Percentiles rank a stretch among this genome's conserved stretches.
phyloP scores from a whole-genome alignment of 805 yeast species.

The Zygotorulaspora sp. region DNA sequence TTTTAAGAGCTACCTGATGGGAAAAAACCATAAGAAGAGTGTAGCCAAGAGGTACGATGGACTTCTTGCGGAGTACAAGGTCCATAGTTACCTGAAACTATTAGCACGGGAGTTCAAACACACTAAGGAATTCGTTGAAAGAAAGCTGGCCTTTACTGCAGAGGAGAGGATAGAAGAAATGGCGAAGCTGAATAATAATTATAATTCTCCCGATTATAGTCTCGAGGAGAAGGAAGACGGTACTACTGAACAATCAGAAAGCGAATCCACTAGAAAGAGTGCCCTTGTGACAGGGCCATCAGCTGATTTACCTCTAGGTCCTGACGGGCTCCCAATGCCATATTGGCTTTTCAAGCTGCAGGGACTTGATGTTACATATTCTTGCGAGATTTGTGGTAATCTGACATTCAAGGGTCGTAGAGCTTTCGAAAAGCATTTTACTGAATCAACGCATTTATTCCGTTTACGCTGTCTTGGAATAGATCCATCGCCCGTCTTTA shows the following conservation, averaged over 20 bases:
- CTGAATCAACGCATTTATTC: constrained; percentile 60
- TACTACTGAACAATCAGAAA: constrained; percentile 13
- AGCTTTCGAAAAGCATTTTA: constrained; percentile 70
- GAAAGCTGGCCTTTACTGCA: constrained; percentile 63
- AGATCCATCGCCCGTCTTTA: constrained; percentile 46
- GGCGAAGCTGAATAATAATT: constrained; percentile 38
- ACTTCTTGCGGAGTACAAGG: constrained; percentile 38
- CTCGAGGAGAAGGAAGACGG: constrained; percentile 40
- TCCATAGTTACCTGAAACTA: constrained; percentile 37
- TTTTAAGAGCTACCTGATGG: constrained; percentile 61
- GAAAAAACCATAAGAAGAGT: constrained; percentile 70
- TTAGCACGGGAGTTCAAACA: constrained; percentile 41
- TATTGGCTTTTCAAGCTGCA: constrained; percentile 87
- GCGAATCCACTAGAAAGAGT: constrained; percentile 13
- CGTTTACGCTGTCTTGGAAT: constrained; percentile 78
- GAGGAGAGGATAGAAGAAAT: constrained; percentile 60
- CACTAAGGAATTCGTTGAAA: constrained; percentile 59
- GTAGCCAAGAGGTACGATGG: constrained; percentile 24
- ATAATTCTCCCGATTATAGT: constrained; percentile 37
- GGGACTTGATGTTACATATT: constrained; percentile 68
- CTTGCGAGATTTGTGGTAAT: constrained; percentile 87
- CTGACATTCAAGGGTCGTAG: constrained; percentile 65
- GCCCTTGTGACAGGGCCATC: constrained; percentile 21
- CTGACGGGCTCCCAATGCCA: constrained; percentile 91
- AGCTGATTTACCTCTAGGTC: constrained; percentile 68